Evolutionary conservation across 2,329 filamentous ascomycete species (phyloP).

Genomic region (Colletotrichum karsti): DNA sequence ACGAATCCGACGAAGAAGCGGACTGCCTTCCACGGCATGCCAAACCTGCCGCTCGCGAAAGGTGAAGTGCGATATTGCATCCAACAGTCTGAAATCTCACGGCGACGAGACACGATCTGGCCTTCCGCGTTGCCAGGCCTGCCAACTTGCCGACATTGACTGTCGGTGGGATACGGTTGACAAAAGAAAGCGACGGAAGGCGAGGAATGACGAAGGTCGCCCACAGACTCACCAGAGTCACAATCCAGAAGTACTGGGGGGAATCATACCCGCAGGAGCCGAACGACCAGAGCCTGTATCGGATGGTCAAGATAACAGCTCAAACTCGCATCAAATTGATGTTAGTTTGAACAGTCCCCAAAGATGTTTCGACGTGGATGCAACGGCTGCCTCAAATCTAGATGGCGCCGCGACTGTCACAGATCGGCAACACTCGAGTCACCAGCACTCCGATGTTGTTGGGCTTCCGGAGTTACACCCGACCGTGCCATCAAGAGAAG

Average conservation of each 20-base stretch:
- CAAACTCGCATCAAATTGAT: too few relatives aligned
- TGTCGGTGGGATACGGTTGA: not conserved
- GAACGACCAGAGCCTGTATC: too few relatives aligned
- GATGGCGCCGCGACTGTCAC: too few relatives aligned
- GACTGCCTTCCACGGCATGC: not conserved
- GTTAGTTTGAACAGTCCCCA: too few relatives aligned
- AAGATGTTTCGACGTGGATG: too few relatives aligned
- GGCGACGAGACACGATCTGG: not conserved
- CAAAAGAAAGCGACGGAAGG: not conserved
- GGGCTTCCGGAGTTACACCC: not conserved
- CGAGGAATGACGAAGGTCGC: not conserved
- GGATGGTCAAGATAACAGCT: too few relatives aligned
- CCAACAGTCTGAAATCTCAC: not conserved
- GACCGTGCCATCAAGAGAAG: not conserved
- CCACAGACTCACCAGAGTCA: too few relatives aligned
- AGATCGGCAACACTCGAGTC: not conserved
- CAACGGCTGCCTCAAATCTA: too few relatives aligned
- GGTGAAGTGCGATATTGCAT: not conserved
- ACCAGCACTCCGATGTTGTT: not conserved
- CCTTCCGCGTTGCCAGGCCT: not conserved
- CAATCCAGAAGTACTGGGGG: not conserved
- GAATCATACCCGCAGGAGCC: not conserved
- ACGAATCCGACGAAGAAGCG: not conserved
- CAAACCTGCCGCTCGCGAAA: not conserved
- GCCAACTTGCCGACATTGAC: not conserved